Evolutionary conservation across 2,329 filamentous ascomycete genomes (phyloP).

Genomic region (Stagonosporopsis tanaceti): DNA sequence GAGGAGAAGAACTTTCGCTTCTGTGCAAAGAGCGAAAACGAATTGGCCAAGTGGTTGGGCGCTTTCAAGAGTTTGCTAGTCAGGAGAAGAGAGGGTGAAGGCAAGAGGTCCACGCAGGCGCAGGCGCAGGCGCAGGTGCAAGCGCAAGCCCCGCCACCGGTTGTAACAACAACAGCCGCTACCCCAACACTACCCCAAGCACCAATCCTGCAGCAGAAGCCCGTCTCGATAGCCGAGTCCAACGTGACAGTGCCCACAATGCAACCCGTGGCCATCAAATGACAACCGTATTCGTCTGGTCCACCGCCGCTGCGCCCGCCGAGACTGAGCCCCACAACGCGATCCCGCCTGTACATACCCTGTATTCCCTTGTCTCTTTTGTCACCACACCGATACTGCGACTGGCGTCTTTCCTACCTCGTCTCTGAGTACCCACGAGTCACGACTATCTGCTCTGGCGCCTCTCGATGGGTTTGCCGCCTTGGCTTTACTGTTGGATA

Average conservation of each 20-base stretch:
- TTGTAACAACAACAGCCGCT: constrained; percentile 9
- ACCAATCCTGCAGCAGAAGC: constrained; percentile 1
- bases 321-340: not conserved
- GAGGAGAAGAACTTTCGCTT: constrained; percentile 75
- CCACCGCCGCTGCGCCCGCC: not conserved
- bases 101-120: not conserved
- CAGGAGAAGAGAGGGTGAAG: constrained; percentile 66
- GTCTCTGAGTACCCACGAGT: constrained; percentile 5
- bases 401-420: not conserved
- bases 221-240: constrained; percentile 1
- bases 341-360: constrained; percentile 1
- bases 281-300: not conserved
- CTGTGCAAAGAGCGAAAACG: constrained; percentile 77
- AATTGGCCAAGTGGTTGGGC: constrained; percentile 82
- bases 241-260: not conserved
- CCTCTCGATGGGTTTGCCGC: constrained; percentile 1
- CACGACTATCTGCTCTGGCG: constrained; percentile 2
- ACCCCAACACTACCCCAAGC: constrained; percentile 12
- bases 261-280: constrained; percentile 12
- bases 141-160: not conserved
- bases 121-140: too few species aligned
- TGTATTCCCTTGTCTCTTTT: constrained; percentile 2
- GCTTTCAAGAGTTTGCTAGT: constrained; percentile 87
- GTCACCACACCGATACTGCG: not conserved
- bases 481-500: constrained; percentile 1